Evolutionary conservation across 192 early-diverging fungal genomes (phyloP), one percentile per base, ranked within the genome.

Genomic region (Entophlyctis luteolus): DNA sequence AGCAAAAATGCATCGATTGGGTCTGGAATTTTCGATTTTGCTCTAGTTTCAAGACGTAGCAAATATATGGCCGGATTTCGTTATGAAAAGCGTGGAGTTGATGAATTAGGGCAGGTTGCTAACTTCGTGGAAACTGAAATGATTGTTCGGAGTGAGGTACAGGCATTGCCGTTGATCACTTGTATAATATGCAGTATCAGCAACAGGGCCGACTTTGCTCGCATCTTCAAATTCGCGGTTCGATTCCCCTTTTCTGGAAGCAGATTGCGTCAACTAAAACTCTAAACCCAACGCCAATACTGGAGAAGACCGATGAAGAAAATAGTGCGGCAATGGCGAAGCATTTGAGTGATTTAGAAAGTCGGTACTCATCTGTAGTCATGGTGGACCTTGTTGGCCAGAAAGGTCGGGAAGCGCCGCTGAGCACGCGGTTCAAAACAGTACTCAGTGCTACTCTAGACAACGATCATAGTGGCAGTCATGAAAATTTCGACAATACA

Each of bases 41-140:
- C 60, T 5, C 28, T 63, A 1, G 36, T 66, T 22, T 47, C 39
- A 16, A 5, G 52, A 8, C 34, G 93, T 18, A 89, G 87, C 39
- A 82, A 87, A 65, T 86, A 87, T 73, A n/a, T 62, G 1, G 66
- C 72, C 55, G 95, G 96, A 59, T 91, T 93, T 2, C 88, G 97
- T 22, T 99, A 89, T 73, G 90, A 96, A 72, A 89, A 90, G 33
- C 88, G 97, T 50, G 95, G 97, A 60, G 86, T 96, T 28, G 95
- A 99, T 72, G 84, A 82, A 45, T 60, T 90, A 2, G 97, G 95
- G 29, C 88, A 96, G 69, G 95, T 97, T 33, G 91, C 97, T 37
- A 99, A 99, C 76, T 97, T 86, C 75, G 92, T 93, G 6, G 97
- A 99, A 78, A 98, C 94, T 2, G 95, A 99, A 72, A 95, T 97